Base-by-base conservation (phyloP, 768 basidiomycete species). In the Myochromella boudieri region DNA sequence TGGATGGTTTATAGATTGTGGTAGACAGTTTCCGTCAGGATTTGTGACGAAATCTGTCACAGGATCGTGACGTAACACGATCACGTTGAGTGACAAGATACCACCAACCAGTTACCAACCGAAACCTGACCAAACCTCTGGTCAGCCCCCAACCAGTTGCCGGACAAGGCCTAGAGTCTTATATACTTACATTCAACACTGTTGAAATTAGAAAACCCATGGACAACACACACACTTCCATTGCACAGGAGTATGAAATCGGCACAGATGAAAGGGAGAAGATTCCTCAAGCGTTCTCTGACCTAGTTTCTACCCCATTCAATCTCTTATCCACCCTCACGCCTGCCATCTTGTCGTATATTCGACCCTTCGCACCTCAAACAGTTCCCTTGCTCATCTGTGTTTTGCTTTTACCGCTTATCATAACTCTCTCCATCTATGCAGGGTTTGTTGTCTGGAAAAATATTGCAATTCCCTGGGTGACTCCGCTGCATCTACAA, bases 361-460 rank as follows among this genome's bases (percentile, higher is more conserved):
- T 84, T 8, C 77, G 78, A 11, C 76, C 78, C 2, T 75, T 76
- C 48, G 77, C 77, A 6, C 82, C 84, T 1, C 79, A 78, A 48
- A 64, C 90, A 20, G 71, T 89, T n/a, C 85, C 89, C 20, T 54
- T 87, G 22, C 46, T 77, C 20, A 78, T 89, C 22, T 87, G 74
- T 61, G 57, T 80, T 3, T 61, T 80, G 20, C 68, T 87, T 31
- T 65, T 91, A 32, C 90, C 90, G 3, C 57, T 89, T 1, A 55
- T 87, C 24, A 54, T 82, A 25, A 58, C 80, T 53, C 63, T 86
- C 4, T 87, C 90, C 9, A 51, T 79, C 12, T 74, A 76, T 50
- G 84, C 89, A 7, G 90, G 90, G 2, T 82, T 77, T 68, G 64
- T 82, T 40, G 86, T 92, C 3, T 91, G 89, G 87, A 80, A 70